These are phyloP conservation scores for Corymbia calophylla DNA, from an alignment of 441 rosid genomes.

Conservation along the genomic window DNA sequence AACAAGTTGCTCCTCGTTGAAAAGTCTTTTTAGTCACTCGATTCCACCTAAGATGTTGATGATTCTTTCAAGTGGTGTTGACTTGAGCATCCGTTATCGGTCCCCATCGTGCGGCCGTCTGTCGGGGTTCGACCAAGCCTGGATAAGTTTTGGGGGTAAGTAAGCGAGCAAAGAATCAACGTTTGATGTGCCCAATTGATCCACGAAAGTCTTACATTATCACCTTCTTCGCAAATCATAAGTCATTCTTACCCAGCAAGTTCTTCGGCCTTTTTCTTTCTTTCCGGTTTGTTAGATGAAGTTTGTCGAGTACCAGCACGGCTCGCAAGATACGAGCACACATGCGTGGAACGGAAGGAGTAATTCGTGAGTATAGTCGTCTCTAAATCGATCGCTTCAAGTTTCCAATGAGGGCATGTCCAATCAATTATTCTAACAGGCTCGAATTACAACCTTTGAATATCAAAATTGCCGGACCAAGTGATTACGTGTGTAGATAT, in stretches of 20 bases:
- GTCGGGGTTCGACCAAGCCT: neutral
- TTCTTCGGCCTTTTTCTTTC: neutral
- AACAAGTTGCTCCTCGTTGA: neutral
- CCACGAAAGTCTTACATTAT: neutral
- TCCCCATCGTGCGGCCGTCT: neutral
- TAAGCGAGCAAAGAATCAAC: neutral
- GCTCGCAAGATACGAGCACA: neutral
- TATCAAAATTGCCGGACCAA: neutral
- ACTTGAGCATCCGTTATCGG: neutral
- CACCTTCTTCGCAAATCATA: neutral
- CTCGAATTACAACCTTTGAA: neutral
- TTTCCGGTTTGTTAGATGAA: neutral
- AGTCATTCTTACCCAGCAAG: neutral
- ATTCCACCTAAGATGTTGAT: neutral
- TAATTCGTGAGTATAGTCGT: neutral
- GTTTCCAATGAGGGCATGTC: neutral
- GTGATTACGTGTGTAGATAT: neutral
- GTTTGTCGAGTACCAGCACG: neutral
- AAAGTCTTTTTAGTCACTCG: no score
- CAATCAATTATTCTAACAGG: neutral
- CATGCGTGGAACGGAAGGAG: neutral
- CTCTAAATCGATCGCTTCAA: neutral
- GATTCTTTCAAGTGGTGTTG: neutral
- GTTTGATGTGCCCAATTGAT: neutral
- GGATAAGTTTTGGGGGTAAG: neutral